Evolutionary conservation across 345 rosid genomes (phyloP), one percentile per base, ranked within the genome.

Genomic region (Gossypium rotundifolium): DNA sequence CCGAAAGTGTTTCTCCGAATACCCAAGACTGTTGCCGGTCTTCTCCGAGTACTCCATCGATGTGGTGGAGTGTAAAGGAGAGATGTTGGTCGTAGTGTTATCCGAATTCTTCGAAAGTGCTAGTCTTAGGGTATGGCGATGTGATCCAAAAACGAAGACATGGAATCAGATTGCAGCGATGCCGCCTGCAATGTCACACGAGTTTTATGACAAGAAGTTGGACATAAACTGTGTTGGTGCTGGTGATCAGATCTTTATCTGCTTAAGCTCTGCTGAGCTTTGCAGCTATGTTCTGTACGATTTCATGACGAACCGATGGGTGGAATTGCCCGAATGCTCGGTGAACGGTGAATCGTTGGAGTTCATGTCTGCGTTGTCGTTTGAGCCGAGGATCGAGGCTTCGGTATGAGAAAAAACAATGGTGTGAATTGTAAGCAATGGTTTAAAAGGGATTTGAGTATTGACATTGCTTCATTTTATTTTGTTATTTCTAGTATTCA

Each of bases 121-220:
- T 0, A 93, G 89, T 76, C 88, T 93, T 55, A 80, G 98, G 80
- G 79, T 93, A 8, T 93, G 98, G 98, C 87, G 78, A 70, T 89
- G 80, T 57, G 85, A 81, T 11, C 88, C 87, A 33, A 74, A 68
- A 27, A 51, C 65, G 7, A 70, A 81, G 71, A 78, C 81, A 0
- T 93, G 98, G 97, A 79, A 79, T 42, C 98, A 91, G 74, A 76
- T 82, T 9, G 80, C 82, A 2, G 92, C 86, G 53, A 89, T 93
- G 93, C 97, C 97, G 51, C 94, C 97, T 1, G 77, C 94, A 2
- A 80, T 93, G 93, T 89, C 98, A 9, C 93, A 90, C 48, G 97
- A 89, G 73, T 85, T 90, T 16, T 89, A 84, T 16, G 94, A 89
- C 68, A 90, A 85, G 79, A 90, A 84, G 71, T 89, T 86, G 69